Conservation (phyloP, 257 asterid species). For the Solanum tarapatanum region DNA sequence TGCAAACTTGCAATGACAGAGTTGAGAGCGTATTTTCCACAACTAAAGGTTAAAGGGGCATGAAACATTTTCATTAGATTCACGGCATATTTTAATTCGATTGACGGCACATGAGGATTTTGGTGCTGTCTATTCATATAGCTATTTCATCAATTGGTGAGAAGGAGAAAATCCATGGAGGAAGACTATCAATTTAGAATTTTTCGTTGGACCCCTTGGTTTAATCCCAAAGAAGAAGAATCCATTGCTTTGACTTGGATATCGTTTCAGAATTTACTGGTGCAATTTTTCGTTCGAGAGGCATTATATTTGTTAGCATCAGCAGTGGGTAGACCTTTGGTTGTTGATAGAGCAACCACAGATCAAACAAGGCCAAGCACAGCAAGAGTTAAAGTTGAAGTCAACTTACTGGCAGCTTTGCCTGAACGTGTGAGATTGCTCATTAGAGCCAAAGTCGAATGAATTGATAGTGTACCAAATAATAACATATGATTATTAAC, state of each 20-base stretch:
- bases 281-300: no score
- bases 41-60: not conserved
- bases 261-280: no score
- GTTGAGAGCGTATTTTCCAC: not conserved
- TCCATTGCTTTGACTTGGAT: no score
- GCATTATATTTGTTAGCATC: not conserved
- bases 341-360: not conserved
- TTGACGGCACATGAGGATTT: not conserved
- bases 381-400: not conserved
- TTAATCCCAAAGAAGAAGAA: no score
- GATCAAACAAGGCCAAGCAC: not conserved
- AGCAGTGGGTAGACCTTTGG: not conserved
- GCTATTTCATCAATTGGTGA: not conserved
- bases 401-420: not conserved
- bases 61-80: not conserved
- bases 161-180: not conserved
- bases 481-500: not conserved
- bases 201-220: no score
- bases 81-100: not conserved
- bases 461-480: not conserved
- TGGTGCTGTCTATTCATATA: not conserved
- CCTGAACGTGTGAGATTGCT: not conserved
- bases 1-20: not conserved
- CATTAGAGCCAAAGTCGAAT: not conserved
- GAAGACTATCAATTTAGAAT: no score